A percentile compares a stretch with the other conserved stretches of the same genome.
Conservation (phyloP, 2,329 filamentous ascomycete species). For the Exophiala aquamarina region DNA sequence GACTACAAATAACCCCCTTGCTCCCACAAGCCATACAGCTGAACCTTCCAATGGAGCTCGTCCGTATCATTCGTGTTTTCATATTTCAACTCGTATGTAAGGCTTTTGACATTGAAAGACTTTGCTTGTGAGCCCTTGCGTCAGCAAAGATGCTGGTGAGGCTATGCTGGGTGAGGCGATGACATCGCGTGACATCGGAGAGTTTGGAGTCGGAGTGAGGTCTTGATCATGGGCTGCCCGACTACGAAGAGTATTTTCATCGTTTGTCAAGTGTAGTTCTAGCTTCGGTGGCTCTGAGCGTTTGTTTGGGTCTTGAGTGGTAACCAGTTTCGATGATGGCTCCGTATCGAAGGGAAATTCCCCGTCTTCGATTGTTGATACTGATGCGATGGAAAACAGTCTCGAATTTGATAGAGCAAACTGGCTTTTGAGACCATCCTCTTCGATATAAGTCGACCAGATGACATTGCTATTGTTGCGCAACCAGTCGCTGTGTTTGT, state of each 20-base stretch:
- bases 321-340: not conserved
- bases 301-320: not conserved
- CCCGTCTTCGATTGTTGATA: constrained; percentile 15
- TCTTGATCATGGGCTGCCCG: no score
- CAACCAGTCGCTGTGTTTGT: constrained; percentile 15
- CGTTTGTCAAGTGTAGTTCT: no score
- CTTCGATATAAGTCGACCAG: constrained; percentile 19
- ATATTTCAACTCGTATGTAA: no score
- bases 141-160: not conserved
- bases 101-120: not conserved
- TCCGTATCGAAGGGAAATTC: constrained; percentile 15
- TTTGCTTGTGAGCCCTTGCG: not conserved
- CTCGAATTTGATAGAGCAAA: constrained; percentile 16
- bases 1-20: no score
- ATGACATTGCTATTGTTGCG: constrained; percentile 18
- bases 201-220: no score
- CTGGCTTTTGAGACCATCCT: constrained; percentile 18
- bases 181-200: not conserved
- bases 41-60: no score
- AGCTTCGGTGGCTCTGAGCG: no score
- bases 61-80: no score
- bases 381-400: constrained; percentile 19
- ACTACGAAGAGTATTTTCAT: no score
- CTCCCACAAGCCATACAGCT: no score
- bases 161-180: not conserved